Base-by-base conservation (phyloP, 192 early-diverging fungal species). In the Thamnidium elegans region DNA sequence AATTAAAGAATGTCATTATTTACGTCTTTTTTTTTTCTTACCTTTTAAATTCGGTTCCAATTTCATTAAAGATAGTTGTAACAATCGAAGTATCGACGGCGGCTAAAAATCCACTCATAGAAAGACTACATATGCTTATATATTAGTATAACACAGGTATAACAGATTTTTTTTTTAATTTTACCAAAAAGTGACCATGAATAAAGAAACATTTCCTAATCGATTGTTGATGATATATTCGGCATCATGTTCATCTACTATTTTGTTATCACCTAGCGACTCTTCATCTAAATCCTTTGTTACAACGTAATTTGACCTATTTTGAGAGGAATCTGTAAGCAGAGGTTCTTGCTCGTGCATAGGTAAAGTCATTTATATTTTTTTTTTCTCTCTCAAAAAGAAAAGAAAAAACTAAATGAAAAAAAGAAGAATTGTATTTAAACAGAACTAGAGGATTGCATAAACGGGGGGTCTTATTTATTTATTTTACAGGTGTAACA, bases 1-100 rank as follows among this genome's bases (percentile, higher is more conserved):
- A 48, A 30, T 1, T 8, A 47, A 48, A 5, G 1, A 32, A 47
- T 26, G 21, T 8, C 42, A 23, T 3, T 17, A 23, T 7, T 23
- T 23, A 55, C 11, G 43, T n/a, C 7, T 21, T 21, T 43, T 15
- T 3, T 5, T 13, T 6, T 45, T 36, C 8, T 23, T 62, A 69
- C 67, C 66, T 62, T 44, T 72, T 50, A 39, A 72, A 72, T 51
- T 72, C 71, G 15, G 65, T 72, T 7, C 71, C 71, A 8, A 72
- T 72, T 43, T 67, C 52, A 42, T 67, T 72, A 32, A 72, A 67
- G 4, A 72, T 62, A 7, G 66, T 67, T 43, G 59, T 62, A 26
- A 72, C 62, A 58, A 72, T 72, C 5, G 65, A 67, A 34, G 65
- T 63, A 50, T 72, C 71, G 36, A 67, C 39, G 8, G 71, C 65